Percentiles rank a stretch among this genome's conserved stretches.
Conservation (phyloP, 805 yeast species). For the Ogataea corticis region DNA sequence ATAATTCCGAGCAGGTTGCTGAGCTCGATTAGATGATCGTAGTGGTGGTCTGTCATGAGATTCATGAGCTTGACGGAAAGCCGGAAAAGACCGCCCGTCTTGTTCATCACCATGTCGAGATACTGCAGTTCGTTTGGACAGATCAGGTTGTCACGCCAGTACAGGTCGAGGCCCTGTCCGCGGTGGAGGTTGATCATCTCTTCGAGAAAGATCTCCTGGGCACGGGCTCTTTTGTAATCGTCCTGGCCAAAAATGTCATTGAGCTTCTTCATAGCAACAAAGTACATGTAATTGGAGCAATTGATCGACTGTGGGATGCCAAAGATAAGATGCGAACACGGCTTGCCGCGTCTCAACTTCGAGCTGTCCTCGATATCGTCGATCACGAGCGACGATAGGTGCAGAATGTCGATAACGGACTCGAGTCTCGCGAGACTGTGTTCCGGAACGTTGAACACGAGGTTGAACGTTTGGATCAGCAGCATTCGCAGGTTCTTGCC, state of each 20-base stretch:
- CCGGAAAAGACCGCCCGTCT: slow-evolving; percentile 87
- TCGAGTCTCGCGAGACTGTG: slow-evolving; percentile 41
- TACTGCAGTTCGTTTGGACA: slow-evolving; percentile 68
- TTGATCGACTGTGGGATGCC: slow-evolving; percentile 84
- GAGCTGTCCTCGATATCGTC: slow-evolving; percentile 91
- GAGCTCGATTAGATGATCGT: slow-evolving; percentile 47
- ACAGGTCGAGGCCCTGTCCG: slow-evolving; percentile 88
- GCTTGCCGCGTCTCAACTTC: slow-evolving; percentile 67
- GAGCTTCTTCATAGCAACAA: slow-evolving; percentile 58
- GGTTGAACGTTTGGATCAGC: slow-evolving; percentile 54
- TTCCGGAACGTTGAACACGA: slow-evolving; percentile 45
- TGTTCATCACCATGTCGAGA: slow-evolving; percentile 77
- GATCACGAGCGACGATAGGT: slow-evolving; percentile 65
- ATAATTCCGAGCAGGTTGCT: slow-evolving; percentile 79
- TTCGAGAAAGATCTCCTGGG: slow-evolving; percentile 51
- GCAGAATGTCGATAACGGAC: slow-evolving; percentile 56
- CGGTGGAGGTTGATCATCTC: slow-evolving; percentile 81
- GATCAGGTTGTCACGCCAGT: slow-evolving; percentile 72
- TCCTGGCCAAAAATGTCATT: slow-evolving; percentile 29
- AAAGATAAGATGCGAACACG: slow-evolving; percentile 74
- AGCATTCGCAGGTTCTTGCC: slow-evolving; percentile 58
- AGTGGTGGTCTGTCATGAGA: slow-evolving; percentile 18
- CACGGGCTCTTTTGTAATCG: slow-evolving; percentile 25
- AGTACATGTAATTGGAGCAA: slow-evolving; percentile 80
- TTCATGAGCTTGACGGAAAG: slow-evolving; percentile 67